Base-by-base conservation (phyloP, 2,329 filamentous ascomycete genomes). In the Fusarium piperis region DNA sequence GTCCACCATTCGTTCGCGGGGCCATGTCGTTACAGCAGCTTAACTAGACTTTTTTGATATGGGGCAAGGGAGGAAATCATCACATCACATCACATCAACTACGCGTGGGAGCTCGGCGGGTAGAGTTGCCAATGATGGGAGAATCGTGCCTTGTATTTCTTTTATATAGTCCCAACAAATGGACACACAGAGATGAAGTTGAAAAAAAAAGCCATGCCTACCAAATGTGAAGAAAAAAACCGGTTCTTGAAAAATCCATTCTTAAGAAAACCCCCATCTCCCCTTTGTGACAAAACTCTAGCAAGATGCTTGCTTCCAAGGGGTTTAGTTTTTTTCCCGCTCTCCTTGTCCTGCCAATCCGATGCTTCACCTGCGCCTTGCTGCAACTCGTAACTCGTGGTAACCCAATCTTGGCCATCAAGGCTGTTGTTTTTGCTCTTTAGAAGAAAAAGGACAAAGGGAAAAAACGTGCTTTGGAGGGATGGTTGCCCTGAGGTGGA, bases 1-100 rank as follows among this genome's bases (percentile, higher is more conserved):
- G 58, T 71, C 68, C 74, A 68, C 59, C 71, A 70, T 77, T 76
- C 74, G 59, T 69, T 74, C 58, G 60, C 69, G 62, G 59, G 70
- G 62, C 57, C 58, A 68, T 70, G 52, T 70, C 66, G 62, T 74
- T 68, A 63, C 64, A 74, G 65, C 62, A 74, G 69, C 57, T 65
- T 73, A 75, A 33, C 32, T 53, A 53, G 66, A 67, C 58, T 62
- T 39, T 9, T 35, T 68, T 62, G 48, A 60, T 16, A 52, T 30
- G 39, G 30, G 41, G 59, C 51, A 38, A 48, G 59, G 48, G 55
- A 57, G 58, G 52, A 71, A 39, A 35, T 41, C 32, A 56, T 68
- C 53, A 52, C 53, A 51, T 32, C 30, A 46, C 36, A 36, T 53
- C 56, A 38, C 36, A 32, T 33, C 39, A 67, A 60, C 44, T 59